These are phyloP conservation scores for Pholiota microspora DNA, from an alignment of 768 basidiomycete genomes.

Conservation along the genomic window DNA sequence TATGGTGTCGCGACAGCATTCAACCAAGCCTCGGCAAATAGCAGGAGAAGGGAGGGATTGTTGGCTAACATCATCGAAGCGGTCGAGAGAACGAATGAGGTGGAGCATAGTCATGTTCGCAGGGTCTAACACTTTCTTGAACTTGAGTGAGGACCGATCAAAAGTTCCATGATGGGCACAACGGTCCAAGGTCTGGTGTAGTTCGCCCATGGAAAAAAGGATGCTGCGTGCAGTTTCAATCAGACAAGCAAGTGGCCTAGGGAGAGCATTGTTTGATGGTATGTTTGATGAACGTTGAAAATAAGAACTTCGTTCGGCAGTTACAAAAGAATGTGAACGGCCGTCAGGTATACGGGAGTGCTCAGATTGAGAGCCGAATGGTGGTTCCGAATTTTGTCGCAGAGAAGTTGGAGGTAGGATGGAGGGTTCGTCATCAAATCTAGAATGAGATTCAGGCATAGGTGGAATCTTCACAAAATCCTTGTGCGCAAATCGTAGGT, in stretches of 20 bases:
- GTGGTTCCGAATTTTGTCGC: constrained; percentile 41
- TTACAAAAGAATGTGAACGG: constrained; percentile 55
- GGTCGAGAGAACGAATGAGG: constrained; percentile 86
- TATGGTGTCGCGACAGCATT: constrained; percentile 82
- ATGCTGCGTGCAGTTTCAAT: constrained; percentile 91
- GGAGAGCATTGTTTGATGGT: constrained; percentile 66
- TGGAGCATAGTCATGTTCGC: constrained; percentile 78
- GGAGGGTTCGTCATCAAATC: constrained; percentile 6
- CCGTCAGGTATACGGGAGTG: constrained; percentile 32
- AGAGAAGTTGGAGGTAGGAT: constrained; percentile 4
- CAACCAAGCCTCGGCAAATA: constrained; percentile 75
- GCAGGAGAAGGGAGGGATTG: constrained; percentile 64
- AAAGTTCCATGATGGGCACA: constrained; percentile 82
- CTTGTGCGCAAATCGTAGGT: constrained; percentile 46
- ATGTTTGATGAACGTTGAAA: constrained; percentile 89
- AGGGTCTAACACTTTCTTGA: constrained; percentile 84
- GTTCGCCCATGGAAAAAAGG: constrained; percentile 87
- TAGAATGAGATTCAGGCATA: constrained; percentile 9
- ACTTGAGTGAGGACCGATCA: constrained; percentile 75
- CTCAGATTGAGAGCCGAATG: constrained; percentile 25
- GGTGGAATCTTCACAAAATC: constrained; percentile 10
- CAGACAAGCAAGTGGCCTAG: constrained; percentile 63
- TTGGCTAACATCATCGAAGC: constrained; percentile 82
- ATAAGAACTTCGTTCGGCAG: constrained; percentile 86
- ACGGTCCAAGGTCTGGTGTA: constrained; percentile 86